Conservation (phyloP, 495 filamentous ascomycete genomes). For the Amniculicola lignicola region DNA sequence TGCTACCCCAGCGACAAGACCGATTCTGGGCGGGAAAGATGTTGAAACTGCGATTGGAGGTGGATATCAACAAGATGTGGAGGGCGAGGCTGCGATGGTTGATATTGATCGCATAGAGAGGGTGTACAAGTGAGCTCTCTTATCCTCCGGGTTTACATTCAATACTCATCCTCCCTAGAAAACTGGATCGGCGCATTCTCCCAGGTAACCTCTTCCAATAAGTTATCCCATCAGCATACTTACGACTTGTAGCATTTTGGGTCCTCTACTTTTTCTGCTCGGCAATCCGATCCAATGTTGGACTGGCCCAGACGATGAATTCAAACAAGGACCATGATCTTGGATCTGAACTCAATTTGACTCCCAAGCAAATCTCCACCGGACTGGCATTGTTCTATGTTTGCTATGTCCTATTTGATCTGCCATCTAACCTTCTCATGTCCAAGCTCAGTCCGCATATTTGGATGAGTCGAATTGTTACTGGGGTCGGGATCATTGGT, state of each 20-base stretch:
- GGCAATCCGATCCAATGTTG: slow-evolving; percentile 85
- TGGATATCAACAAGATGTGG: background rate
- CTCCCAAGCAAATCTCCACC: slow-evolving; percentile 71
- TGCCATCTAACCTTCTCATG: slow-evolving; percentile 90
- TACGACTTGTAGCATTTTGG: slow-evolving; percentile 69
- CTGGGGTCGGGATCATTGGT: slow-evolving; percentile 81
- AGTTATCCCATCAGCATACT: background rate
- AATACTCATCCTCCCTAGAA: slow-evolving; percentile 44
- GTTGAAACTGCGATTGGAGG: no score
- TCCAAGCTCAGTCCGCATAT: slow-evolving; percentile 76
- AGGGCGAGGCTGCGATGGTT: slow-evolving; percentile 42
- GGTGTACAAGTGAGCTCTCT: slow-evolving; percentile 57
- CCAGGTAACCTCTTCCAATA: slow-evolving; percentile 49
- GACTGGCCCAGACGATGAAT: slow-evolving; percentile 90
- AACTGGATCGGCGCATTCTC: slow-evolving; percentile 80
- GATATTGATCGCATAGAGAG: slow-evolving; percentile 57
- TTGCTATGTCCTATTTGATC: slow-evolving; percentile 82
- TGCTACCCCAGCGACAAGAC: no score
- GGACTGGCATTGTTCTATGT: slow-evolving; percentile 87
- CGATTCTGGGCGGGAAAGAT: no score
- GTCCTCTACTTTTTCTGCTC: slow-evolving; percentile 90
- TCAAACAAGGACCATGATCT: slow-evolving; percentile 63
- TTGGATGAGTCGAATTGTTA: slow-evolving; percentile 91
- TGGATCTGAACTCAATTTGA: slow-evolving; percentile 60
- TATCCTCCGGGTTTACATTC: slow-evolving; percentile 4